Evolutionary conservation across 2,329 filamentous ascomycete species (phyloP).

Genomic region (Fusarium pseudoanthophilum): DNA sequence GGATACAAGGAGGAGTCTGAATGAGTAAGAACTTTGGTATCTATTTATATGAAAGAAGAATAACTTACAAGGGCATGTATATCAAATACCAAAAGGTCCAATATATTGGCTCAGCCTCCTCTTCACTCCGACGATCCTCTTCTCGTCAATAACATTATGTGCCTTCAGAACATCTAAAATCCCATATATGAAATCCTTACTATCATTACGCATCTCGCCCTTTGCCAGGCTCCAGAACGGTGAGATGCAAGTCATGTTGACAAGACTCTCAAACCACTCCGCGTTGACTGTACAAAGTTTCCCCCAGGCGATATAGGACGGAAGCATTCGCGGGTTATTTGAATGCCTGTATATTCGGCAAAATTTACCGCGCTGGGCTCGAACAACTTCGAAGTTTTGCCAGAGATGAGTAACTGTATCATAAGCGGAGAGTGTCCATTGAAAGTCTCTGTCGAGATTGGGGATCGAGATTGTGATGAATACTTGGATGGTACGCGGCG

Average conservation of each 20-base stretch:
- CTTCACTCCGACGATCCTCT: background rate
- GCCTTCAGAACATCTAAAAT: background rate
- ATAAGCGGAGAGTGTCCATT: background rate
- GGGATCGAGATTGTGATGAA: background rate
- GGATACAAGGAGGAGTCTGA: background rate
- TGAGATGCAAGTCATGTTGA: background rate
- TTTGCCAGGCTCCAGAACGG: background rate
- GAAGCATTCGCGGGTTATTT: background rate
- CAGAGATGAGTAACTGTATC: background rate
- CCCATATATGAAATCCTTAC: background rate
- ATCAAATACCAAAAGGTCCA: background rate
- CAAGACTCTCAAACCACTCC: background rate
- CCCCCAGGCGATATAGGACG: background rate
- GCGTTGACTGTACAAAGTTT: background rate
- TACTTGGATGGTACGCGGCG: background rate
- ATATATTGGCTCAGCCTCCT: background rate
- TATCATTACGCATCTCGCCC: background rate
- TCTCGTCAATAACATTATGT: background rate
- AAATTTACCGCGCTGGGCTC: background rate
- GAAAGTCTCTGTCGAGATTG: background rate
- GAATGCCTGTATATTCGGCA: background rate
- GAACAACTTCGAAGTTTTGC: background rate
- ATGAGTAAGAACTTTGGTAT: background rate
- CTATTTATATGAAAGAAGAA: background rate
- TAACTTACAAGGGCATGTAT: background rate